Conservation (phyloP, 2,329 filamentous ascomycete genomes). For the Emmonsia crescens region DNA sequence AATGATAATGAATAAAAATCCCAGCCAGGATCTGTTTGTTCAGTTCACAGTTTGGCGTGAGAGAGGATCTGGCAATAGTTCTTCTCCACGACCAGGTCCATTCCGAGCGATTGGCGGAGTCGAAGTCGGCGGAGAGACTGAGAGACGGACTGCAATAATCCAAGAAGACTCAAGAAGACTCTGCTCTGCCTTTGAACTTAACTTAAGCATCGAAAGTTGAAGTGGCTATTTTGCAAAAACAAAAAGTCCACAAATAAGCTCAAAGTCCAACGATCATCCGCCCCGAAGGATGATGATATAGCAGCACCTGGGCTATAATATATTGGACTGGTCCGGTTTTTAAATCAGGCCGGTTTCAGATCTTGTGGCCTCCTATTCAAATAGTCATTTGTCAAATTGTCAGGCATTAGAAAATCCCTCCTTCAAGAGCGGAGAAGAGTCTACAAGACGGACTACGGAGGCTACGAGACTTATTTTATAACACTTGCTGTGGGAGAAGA, state of each 20-base stretch:
- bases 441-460: not conserved
- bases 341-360: not conserved
- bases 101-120: not conserved
- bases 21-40: too few relatives aligned
- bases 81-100: not conserved
- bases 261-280: not conserved
- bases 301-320: not conserved
- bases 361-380: not conserved
- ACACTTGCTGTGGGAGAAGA: not conserved
- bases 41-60: not conserved
- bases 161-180: slow-evolving; percentile 1
- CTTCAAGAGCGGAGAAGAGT: not conserved
- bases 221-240: not conserved
- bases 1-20: not conserved
- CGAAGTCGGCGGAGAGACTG: not conserved
- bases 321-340: not conserved
- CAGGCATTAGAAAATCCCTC: not conserved
- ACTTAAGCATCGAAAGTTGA: not conserved
- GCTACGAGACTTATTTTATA: not conserved
- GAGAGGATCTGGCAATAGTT: not conserved
- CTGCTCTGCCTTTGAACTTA: not conserved
- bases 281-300: not conserved
- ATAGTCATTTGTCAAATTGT: too few relatives aligned
- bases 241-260: not conserved
- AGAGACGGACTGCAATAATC: not conserved